Percentiles rank a stretch among this genome's conserved stretches.
Evolutionary conservation across 495 filamentous ascomycete genomes (phyloP).

Genomic region (Aspergillus avenaceus): DNA sequence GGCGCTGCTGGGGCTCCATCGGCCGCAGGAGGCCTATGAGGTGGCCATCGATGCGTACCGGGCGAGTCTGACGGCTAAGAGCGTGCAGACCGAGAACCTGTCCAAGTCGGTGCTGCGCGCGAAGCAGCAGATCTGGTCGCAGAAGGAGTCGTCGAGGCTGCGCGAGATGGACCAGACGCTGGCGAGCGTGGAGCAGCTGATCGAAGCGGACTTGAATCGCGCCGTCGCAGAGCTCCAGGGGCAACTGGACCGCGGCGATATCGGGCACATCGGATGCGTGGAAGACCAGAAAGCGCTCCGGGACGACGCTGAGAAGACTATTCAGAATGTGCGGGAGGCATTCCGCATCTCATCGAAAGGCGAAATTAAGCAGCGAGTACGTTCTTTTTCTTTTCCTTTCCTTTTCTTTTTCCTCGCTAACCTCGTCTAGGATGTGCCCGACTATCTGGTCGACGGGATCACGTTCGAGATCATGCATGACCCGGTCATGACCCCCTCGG

Average conservation of each 20-base stretch:
- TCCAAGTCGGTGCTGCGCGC: slow-evolving; percentile 67
- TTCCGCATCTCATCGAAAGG: slow-evolving; percentile 47
- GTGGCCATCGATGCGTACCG: slow-evolving; percentile 71
- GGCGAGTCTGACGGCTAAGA: slow-evolving; percentile 57
- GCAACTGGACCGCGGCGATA: slow-evolving; percentile 38
- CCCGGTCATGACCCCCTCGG: slow-evolving; percentile 82
- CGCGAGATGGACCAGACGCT: slow-evolving; percentile 45
- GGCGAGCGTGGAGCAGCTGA: slow-evolving; percentile 42
- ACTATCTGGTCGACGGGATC: slow-evolving; percentile 85
- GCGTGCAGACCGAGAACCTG: slow-evolving; percentile 58
- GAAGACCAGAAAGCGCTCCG: slow-evolving; percentile 39
- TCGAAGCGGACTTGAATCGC: slow-evolving; percentile 50
- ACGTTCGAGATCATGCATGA: slow-evolving; percentile 92
- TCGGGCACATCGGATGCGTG: slow-evolving; percentile 40
- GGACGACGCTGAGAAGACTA: slow-evolving; percentile 47
- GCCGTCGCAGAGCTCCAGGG: slow-evolving; percentile 49
- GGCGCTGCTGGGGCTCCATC: slow-evolving; percentile 69
- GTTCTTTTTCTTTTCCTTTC: slow-evolving; percentile 14
- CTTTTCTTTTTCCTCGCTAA: slow-evolving; percentile 11
- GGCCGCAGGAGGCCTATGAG: slow-evolving; percentile 69
- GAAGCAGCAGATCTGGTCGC: slow-evolving; percentile 63
- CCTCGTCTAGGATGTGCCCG: slow-evolving; percentile 61
- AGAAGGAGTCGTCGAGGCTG: slow-evolving; percentile 44
- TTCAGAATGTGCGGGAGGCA: slow-evolving; percentile 44
- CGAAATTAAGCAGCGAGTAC: slow-evolving; percentile 59